Percentiles rank a stretch among this genome's conserved stretches.
Conservation (phyloP, 495 filamentous ascomycete species). For the Articulospora tetracladia region DNA sequence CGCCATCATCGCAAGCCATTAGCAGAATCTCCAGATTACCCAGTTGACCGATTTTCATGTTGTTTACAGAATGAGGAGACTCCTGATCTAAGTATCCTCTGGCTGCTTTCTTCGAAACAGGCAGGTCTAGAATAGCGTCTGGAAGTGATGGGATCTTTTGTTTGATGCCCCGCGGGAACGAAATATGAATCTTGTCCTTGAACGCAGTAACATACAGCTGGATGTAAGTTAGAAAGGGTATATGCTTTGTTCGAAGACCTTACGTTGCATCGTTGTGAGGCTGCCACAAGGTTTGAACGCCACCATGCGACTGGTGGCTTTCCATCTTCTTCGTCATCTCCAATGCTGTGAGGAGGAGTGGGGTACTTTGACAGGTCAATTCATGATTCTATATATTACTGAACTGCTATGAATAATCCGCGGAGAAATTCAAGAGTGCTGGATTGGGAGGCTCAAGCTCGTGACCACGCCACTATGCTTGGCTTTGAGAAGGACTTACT, state of each 20-base stretch:
- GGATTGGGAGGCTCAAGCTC: neutral
- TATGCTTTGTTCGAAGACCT: neutral
- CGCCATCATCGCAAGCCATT: conserved; percentile 80
- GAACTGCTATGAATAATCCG: neutral
- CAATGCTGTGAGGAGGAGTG: neutral
- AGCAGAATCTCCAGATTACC: conserved; percentile 78
- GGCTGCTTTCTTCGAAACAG: conserved; percentile 40
- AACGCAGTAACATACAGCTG: conserved; percentile 77
- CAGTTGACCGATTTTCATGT: conserved; percentile 72
- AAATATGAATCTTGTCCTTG: conserved; percentile 66
- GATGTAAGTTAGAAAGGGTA: neutral
- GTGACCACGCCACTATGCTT: neutral
- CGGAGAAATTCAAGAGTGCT: neutral
- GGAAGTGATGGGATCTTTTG: conserved; percentile 56
- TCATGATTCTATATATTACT: neutral
- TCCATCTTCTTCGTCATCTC: neutral
- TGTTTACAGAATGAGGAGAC: conserved; percentile 71
- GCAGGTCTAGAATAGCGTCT: conserved; percentile 62
- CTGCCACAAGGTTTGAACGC: conserved; percentile 44
- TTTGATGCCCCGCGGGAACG: conserved; percentile 61
- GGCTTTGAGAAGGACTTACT: neutral
- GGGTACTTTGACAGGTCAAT: neutral
- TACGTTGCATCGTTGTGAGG: conserved; percentile 47
- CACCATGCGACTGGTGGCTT: conserved; percentile 26
- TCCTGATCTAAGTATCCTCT: conserved; percentile 51